Conservation (phyloP, 805 yeast genomes). For the Yamadazyma sp. region DNA sequence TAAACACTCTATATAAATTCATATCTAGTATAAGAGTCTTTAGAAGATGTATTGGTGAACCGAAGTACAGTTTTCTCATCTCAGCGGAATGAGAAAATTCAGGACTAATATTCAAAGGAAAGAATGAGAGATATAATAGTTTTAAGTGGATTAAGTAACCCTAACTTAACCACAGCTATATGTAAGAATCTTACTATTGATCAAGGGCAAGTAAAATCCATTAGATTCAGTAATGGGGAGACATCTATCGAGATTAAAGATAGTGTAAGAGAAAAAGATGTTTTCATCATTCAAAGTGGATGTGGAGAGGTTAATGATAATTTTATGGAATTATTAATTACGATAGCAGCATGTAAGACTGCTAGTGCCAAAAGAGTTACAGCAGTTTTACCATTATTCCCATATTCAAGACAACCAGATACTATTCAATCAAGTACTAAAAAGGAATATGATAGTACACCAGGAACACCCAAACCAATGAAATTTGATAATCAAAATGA, state of each 20-base stretch:
- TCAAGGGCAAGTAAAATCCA: slow-evolving; percentile 61
- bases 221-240: slow-evolving; percentile 84
- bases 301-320: slow-evolving; percentile 87
- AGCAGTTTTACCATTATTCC: slow-evolving; percentile 89
- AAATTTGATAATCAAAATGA: slow-evolving; percentile 18
- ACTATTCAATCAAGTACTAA: slow-evolving; percentile 63
- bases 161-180: slow-evolving; percentile 68
- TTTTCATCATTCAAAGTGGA: slow-evolving; percentile 83
- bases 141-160: slow-evolving; percentile 89
- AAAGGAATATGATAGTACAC: slow-evolving; percentile 50
- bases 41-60: no score
- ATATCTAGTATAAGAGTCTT: no score
- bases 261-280: slow-evolving; percentile 95
- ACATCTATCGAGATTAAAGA: slow-evolving; percentile 82
- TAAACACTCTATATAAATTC: no score
- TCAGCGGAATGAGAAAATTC: neutral
- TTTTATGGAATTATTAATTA: slow-evolving; percentile 75
- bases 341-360: slow-evolving; percentile 89
- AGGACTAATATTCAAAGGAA: neutral
- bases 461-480: slow-evolving; percentile 47
- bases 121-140: slow-evolving; percentile 80
- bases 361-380: slow-evolving; percentile 88
- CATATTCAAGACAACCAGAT: slow-evolving; percentile 95
- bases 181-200: slow-evolving; percentile 76
- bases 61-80: slow-evolving; percentile 3